Percentiles rank a stretch among this genome's conserved stretches.
phyloP scores from a whole-genome alignment of 2,329 filamentous ascomycete species.

The Aureobasidium sp. region DNA sequence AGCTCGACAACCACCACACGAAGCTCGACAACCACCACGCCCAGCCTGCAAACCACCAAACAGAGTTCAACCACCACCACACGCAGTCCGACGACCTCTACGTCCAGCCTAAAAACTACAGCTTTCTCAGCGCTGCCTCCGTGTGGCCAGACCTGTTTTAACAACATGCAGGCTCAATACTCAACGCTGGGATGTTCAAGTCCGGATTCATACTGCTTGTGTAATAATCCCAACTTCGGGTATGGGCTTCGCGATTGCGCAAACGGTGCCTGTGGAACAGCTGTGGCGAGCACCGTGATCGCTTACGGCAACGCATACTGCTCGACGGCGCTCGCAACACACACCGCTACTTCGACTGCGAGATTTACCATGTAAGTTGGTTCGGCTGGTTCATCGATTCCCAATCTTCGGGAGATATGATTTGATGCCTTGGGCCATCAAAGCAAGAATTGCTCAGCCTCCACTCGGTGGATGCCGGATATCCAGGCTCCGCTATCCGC shows the following conservation, averaged over 20 bases:
- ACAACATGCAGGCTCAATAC: neutral
- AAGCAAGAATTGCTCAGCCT: neutral
- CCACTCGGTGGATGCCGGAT: neutral
- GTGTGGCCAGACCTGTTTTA: neutral
- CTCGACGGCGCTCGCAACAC: no score
- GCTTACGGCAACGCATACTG: no score
- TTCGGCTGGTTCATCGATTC: neutral
- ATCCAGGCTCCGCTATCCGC: neutral
- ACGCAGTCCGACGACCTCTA: neutral
- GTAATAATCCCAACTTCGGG: neutral
- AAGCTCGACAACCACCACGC: no score
- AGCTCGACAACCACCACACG: no score
- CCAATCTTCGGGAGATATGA: neutral
- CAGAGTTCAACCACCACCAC: neutral
- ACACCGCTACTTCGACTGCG: no score
- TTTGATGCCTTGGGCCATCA: neutral
- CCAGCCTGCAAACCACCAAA: neutral
- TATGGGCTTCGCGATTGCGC: neutral
- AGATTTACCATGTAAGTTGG: neutral
- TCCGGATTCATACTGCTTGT: neutral
- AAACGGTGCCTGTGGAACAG: neutral
- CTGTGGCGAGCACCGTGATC: no score
- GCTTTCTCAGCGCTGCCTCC: neutral
- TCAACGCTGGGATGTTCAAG: neutral
- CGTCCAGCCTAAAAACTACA: neutral